These are phyloP conservation scores for Raphanus hybrid DNA, from an alignment of 441 rosid species.

Conservation along the genomic window DNA sequence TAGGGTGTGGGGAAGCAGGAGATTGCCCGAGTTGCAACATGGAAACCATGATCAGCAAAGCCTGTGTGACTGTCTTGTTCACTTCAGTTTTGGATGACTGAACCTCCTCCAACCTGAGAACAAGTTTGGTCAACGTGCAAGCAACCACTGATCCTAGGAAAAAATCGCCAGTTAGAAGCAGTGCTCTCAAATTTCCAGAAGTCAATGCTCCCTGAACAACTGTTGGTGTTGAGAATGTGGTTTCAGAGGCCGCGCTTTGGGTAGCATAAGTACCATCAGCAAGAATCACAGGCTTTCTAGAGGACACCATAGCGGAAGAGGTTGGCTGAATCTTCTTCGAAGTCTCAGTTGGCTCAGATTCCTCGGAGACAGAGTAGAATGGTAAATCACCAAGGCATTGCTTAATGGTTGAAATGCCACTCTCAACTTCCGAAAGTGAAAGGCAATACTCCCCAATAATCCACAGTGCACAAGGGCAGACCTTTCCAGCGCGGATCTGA, in stretches of 20 bases:
- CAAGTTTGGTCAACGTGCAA: slow-evolving; percentile 81
- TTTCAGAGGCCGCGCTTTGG: slow-evolving; percentile 90
- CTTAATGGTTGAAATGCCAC: slow-evolving; percentile 74
- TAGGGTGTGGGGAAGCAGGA: slow-evolving; percentile 76
- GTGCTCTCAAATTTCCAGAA: slow-evolving; percentile 79
- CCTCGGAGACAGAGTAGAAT: slow-evolving; percentile 67
- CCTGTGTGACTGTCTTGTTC: slow-evolving; percentile 60
- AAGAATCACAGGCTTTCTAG: slow-evolving; percentile 83
- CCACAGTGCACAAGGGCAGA: slow-evolving; percentile 90
- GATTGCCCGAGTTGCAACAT: slow-evolving; percentile 87
- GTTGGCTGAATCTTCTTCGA: slow-evolving; percentile 61
- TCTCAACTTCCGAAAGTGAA: slow-evolving; percentile 85
- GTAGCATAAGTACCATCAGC: slow-evolving; percentile 93
- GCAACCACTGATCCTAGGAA: slow-evolving; percentile 93
- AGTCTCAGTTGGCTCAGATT: slow-evolving; percentile 59
- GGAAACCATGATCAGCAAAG: slow-evolving; percentile 78
- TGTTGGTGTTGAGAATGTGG: slow-evolving; percentile 76
- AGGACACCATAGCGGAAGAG: slow-evolving; percentile 63
- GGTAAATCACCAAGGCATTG: slow-evolving; percentile 92
- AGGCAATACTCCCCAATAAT: slow-evolving; percentile 89
- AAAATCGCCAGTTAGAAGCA: slow-evolving; percentile 83
- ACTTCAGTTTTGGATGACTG: slow-evolving; percentile 75
- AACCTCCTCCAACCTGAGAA: slow-evolving; percentile 87
- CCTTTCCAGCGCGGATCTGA: slow-evolving; percentile 86
- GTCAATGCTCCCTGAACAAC: slow-evolving; percentile 75